Evolutionary conservation across 805 yeast species (phyloP).

Genomic region (Hermanozyma aechmeae): DNA sequence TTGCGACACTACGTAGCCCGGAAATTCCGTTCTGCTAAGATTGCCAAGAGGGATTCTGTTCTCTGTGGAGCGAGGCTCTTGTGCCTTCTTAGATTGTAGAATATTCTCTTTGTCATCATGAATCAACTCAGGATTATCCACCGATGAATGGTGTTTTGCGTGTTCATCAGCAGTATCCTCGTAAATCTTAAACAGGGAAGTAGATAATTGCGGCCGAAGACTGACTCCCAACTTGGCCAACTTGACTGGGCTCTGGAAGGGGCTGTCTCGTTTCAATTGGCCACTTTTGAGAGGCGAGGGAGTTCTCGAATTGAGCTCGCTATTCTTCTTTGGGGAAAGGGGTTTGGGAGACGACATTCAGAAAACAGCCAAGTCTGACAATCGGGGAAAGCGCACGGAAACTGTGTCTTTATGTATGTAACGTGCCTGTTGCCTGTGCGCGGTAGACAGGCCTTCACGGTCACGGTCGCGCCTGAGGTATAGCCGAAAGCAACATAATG

Average conservation of each 20-base stretch:
- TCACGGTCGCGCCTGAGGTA: not conserved
- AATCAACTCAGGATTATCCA: constrained; percentile 1
- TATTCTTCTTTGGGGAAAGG: not conserved
- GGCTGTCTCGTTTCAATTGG: no score
- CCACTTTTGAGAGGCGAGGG: no score
- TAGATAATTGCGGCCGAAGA: constrained; percentile 2
- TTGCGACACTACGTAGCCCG: constrained; percentile 15
- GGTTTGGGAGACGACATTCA: not conserved
- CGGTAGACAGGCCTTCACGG: not conserved
- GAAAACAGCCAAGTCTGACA: not conserved
- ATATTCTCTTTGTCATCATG: constrained; percentile 34
- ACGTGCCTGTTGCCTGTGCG: not conserved
- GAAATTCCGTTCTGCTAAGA: constrained; percentile 19
- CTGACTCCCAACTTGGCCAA: constrained; percentile 6
- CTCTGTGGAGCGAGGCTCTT: constrained; percentile 3
- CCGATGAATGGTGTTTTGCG: constrained; percentile 5
- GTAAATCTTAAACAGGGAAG: constrained; percentile 8
- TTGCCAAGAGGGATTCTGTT: constrained; percentile 19
- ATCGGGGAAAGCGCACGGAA: not conserved
- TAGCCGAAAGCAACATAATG: not conserved
- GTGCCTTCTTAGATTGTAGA: constrained; percentile 21
- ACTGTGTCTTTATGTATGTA: not conserved
- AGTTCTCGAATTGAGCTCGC: not conserved
- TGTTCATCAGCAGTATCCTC: constrained; percentile 9
- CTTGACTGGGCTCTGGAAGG: no score